Base-by-base conservation (phyloP, 2,329 filamentous ascomycete genomes). In the Pochonia chlamydosporia region DNA sequence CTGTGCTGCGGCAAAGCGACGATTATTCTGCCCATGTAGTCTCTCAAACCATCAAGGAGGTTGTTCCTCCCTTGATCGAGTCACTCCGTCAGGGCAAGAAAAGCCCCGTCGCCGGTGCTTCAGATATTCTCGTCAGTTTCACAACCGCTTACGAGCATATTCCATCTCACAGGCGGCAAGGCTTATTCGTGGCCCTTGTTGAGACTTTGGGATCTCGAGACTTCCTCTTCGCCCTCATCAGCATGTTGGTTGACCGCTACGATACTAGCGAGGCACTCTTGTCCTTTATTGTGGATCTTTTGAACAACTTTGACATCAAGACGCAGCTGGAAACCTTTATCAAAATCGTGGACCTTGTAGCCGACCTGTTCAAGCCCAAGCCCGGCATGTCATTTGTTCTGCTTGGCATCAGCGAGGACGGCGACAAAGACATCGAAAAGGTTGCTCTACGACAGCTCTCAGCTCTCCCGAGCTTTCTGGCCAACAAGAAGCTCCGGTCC, bases 1-100 rank as follows among this genome's bases (percentile, higher is more conserved):
- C 89, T 3, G 85, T 96, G 18, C 77, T 99, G 43, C 84, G 88
- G 42, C 92, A 96, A 68, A 89, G 89, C 57, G 95, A 99, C 59
- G 92, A 97, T 57, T 97, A 96, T 69, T 97, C 93, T 20, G 90
- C 91, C 11, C 89, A 96, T 63, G 92, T 99, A 26, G 92, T 96
- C 49, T 89, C 95, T 58, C 90, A 89, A 71, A 97, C 93, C 2
- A 91, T 99, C 57, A 88, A 90, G 52, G 87, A 92, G 57, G 91
- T 99, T 20, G 88, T 99, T 25, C 95, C 95, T 21, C 90, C 92
- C 13, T 74, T 99, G 39, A 89, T 96, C 33, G 82, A 84, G 26
- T 95, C 90, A 1, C 76, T 99, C 50, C 83, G 87, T 46, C 86
- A 87, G 60, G 87, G 89, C 57, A 85, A 88, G 56, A 84, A 89